Percentiles rank a stretch among this genome's conserved stretches.
phyloP scores from a whole-genome alignment of 257 asterid species.

The Gynochthodes officinalis region DNA sequence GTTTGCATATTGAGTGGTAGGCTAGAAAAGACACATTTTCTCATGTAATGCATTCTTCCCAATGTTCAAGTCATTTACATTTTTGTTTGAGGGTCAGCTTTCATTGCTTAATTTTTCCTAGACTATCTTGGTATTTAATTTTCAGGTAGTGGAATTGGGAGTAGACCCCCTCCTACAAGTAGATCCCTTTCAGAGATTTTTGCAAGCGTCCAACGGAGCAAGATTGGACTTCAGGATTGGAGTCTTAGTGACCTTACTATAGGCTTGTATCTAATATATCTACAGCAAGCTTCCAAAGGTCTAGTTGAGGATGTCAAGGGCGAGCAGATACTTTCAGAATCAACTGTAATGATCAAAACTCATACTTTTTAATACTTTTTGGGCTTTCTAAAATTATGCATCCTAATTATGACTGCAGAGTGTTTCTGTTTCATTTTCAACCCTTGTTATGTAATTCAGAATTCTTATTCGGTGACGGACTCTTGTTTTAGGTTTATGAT shows the following conservation, averaged over 20 bases:
- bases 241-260: slow-evolving; percentile 86
- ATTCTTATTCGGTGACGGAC: slow-evolving; percentile 12
- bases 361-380: not conserved
- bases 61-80: not conserved
- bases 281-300: slow-evolving; percentile 71
- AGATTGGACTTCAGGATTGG: slow-evolving; percentile 92
- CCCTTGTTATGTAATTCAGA: not conserved
- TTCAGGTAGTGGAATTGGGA: slow-evolving; percentile 52
- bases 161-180: slow-evolving; percentile 58
- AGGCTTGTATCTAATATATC: slow-evolving; percentile 86
- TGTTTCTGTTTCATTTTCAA: not conserved
- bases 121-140: slow-evolving; percentile 11
- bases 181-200: slow-evolving; percentile 70
- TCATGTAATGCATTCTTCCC: not conserved
- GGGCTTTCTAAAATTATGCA: not conserved
- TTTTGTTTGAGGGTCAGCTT: not conserved
- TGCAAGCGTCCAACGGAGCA: slow-evolving; percentile 82
- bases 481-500: slow-evolving; percentile 64
- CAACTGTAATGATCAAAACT: slow-evolving; percentile 45
- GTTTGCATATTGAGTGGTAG: too few species aligned
- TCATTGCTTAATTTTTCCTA: not conserved
- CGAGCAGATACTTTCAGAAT: slow-evolving; percentile 63
- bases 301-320: slow-evolving; percentile 72
- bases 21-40: not conserved
- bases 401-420: not conserved